These are phyloP conservation scores for Teunomyces pallodes DNA, from an alignment of 805 yeast genomes.

Conservation along the genomic window DNA sequence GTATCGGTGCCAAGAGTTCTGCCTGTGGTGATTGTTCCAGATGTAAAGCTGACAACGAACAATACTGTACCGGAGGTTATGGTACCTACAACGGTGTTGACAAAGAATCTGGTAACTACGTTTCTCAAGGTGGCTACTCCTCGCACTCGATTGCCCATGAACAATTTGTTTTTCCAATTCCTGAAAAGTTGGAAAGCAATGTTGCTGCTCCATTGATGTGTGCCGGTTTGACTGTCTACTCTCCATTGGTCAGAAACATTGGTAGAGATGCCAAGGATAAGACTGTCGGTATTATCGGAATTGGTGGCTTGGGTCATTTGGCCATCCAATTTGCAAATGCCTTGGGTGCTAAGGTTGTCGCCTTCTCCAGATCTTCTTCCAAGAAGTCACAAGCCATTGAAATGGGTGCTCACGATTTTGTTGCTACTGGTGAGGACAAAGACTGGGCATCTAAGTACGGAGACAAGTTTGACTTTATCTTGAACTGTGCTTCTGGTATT, in stretches of 20 bases:
- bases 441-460: conserved; percentile 36
- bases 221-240: conserved; percentile 72
- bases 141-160: conserved; percentile 63
- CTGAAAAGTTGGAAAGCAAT: conserved; percentile 43
- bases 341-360: conserved; percentile 58
- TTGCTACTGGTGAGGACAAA: conserved; percentile 52
- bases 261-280: conserved; percentile 42
- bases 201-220: conserved; percentile 72
- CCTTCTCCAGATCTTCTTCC: conserved; percentile 48
- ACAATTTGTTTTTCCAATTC: conserved; percentile 61
- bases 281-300: conserved; percentile 53
- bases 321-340: conserved; percentile 57
- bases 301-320: conserved; percentile 59
- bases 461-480: conserved; percentile 47
- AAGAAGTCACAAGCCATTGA: conserved; percentile 48
- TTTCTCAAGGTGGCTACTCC: conserved; percentile 71
- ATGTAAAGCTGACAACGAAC: conserved; percentile 23
- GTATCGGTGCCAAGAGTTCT: conserved; percentile 69
- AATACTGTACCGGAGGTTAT: conserved; percentile 33
- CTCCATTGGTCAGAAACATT: conserved; percentile 54
- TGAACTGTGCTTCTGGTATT: conserved; percentile 53
- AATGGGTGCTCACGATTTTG: conserved; percentile 52
- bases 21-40: conserved; percentile 46
- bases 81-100: conserved; percentile 23
- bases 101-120: conserved; percentile 38